Conservation (phyloP, 2,329 filamentous ascomycete genomes). For the Scedosporium aurantiacum region DNA sequence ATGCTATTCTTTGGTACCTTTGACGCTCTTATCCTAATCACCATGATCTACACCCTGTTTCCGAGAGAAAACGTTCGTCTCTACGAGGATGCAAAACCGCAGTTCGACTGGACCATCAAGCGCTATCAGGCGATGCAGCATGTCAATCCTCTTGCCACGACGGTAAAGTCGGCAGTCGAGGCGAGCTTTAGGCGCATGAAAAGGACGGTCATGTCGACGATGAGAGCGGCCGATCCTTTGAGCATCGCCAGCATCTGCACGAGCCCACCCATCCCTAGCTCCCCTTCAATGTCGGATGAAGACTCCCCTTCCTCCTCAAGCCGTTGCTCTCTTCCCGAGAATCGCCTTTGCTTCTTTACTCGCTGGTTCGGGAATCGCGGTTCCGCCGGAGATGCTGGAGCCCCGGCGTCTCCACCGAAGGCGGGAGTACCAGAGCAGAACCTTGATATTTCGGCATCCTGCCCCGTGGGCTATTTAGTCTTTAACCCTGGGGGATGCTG, state of each 20-base stretch:
- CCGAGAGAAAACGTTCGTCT: slow-evolving; percentile 42
- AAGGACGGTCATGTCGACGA: background rate
- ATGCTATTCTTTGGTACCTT: slow-evolving; percentile 53
- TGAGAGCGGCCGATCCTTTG: background rate
- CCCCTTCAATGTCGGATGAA: background rate
- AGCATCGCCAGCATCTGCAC: slow-evolving; percentile 6
- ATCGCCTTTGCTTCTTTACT: background rate
- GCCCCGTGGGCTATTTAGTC: background rate
- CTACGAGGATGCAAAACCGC: slow-evolving; percentile 35
- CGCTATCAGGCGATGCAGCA: slow-evolving; percentile 45
- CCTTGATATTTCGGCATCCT: background rate
- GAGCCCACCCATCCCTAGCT: background rate
- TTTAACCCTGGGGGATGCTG: background rate
- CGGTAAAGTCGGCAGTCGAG: slow-evolving; percentile 42
- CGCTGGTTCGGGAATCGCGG: background rate
- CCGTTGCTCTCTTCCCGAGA: background rate
- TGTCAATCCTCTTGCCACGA: slow-evolving; percentile 41
- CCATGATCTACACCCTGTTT: slow-evolving; percentile 50
- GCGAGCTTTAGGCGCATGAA: slow-evolving; percentile 26
- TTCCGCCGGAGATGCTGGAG: background rate
- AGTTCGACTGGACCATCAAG: slow-evolving; percentile 49
- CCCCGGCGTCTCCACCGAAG: background rate
- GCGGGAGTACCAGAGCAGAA: background rate
- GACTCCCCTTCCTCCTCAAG: background rate
- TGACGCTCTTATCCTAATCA: slow-evolving; percentile 50